Evolutionary conservation across 1,284 basidiomycete genomes (phyloP).

Genomic region (Rhodotorula sp.): DNA sequence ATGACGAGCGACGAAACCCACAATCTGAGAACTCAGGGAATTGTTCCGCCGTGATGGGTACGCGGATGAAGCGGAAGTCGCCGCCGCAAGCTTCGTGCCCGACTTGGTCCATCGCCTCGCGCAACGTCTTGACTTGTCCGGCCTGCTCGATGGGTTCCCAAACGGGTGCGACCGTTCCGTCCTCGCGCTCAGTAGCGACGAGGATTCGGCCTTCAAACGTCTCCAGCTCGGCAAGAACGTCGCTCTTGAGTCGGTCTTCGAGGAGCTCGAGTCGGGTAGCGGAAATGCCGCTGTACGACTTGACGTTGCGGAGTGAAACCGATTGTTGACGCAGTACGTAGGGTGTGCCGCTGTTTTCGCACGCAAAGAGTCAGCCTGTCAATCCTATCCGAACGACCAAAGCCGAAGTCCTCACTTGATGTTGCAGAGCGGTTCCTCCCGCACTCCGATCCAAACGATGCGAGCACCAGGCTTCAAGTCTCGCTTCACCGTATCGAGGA

Average conservation of each 20-base stretch:
- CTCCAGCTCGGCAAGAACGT: conserved; percentile 78
- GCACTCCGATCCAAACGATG: conserved; percentile 81
- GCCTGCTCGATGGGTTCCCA: conserved; percentile 80
- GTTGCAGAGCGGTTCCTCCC: conserved; percentile 83
- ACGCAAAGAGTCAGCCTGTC: not conserved
- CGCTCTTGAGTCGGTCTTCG: conserved; percentile 86
- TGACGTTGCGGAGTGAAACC: conserved; percentile 49
- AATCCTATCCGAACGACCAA: too few relatives aligned
- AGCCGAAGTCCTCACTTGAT: conserved; percentile 63
- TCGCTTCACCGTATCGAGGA: conserved; percentile 59
- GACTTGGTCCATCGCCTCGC: conserved; percentile 79
- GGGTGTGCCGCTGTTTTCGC: conserved; percentile 41
- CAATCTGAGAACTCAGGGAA: conserved; percentile 55
- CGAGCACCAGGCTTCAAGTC: conserved; percentile 60
- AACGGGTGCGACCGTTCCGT: conserved; percentile 85
- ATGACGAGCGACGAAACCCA: conserved; percentile 45
- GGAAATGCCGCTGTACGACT: conserved; percentile 72
- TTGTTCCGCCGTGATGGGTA: conserved; percentile 78
- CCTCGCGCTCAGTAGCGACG: conserved; percentile 82
- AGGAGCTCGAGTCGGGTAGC: conserved; percentile 78
- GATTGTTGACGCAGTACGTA: conserved; percentile 52
- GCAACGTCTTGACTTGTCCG: conserved; percentile 67
- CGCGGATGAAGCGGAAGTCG: conserved; percentile 73
- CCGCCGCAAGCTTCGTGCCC: conserved; percentile 53
- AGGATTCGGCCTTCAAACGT: conserved; percentile 82